phyloP scores from a whole-genome alignment of 2,329 filamentous ascomycete genomes.

The Thelonectria rubi region DNA sequence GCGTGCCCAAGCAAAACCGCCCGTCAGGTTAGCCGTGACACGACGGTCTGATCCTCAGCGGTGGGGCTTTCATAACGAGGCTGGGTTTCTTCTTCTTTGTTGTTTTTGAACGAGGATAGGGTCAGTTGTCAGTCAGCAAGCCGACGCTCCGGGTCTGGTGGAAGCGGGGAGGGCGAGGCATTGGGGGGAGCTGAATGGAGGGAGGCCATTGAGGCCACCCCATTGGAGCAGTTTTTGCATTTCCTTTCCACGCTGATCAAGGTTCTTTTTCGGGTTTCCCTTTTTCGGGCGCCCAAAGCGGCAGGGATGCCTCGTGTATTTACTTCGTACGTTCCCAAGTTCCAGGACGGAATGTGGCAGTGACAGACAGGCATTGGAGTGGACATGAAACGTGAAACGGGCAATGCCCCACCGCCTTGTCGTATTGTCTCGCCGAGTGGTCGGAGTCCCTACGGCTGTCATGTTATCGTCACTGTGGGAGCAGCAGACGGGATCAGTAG shows the following conservation, averaged over 20 bases:
- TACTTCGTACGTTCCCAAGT: not conserved
- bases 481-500: too few species aligned
- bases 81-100: constrained; percentile 13
- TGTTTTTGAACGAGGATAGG: constrained; percentile 13
- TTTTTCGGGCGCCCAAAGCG: not conserved
- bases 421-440: not conserved
- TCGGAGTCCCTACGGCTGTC: constrained; percentile 23
- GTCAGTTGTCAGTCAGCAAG: not conserved
- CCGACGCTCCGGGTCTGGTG: not conserved
- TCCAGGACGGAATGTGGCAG: constrained; percentile 5
- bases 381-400: constrained; percentile 40
- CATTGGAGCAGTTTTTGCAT: not conserved
- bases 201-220: not conserved
- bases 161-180: not conserved
- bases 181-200: not conserved
- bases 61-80: constrained; percentile 37
- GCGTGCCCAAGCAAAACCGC: constrained; percentile 11
- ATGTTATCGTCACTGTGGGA: constrained; percentile 15
- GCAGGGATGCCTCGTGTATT: not conserved
- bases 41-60: constrained; percentile 23
- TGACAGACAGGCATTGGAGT: constrained; percentile 6
- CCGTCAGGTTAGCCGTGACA: constrained; percentile 24
- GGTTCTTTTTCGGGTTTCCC: not conserved
- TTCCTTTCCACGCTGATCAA: too few species aligned
- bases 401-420: constrained; percentile 30